Evolutionary conservation across 352 stramenopile genomes (phyloP), one percentile per base, ranked within the genome.

Genomic region (Phytopythium vexans): DNA sequence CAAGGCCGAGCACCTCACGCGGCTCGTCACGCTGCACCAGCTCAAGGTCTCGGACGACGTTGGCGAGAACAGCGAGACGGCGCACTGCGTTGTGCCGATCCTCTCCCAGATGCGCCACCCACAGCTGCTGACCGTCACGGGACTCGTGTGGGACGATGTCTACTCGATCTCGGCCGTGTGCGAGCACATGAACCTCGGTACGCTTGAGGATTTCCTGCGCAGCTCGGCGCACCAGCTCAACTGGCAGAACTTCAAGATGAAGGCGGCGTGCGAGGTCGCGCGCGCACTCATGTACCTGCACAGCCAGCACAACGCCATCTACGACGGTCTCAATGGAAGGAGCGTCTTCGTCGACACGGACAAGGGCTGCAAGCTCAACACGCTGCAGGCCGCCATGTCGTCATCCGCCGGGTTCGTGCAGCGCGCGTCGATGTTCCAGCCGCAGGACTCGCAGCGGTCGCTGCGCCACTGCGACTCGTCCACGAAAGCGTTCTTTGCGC

Each of bases 281-380:
- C 71, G 66, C 32, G 78, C 71, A 4, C 68, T 94, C 34, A 87
- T 89, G 78, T 89, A 92, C 41, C 43, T 94, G 27, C 81, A 94
- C 66, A 78, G 64, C 14, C 74, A 90, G 52, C 74, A 86, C 62
- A 76, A 72, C 56, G 60, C 86, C 21, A 80, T 78, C 21, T 91
- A 92, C 68, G 79, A 88, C 38, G 79, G 72, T 31, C 66, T 92
- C 3, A 90, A 73, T 37, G 79, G 76, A 3, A 70, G 60, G 45
- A 90, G 68, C 10, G 77, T 94, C 31, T 87, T 89, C 42, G 81
- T 92, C 4, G 81, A 92, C 49, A 72, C 66, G 8, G 58, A 57
- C 2, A 89, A 89, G 46, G 81, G 83, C 33, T 92, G 81, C 70
- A 92, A 92, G 54, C 68, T 90, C 33, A 91, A 86, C 52, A 86